These are phyloP conservation scores for Termitomyces sp. DNA, from an alignment of 768 basidiomycete species.

Conservation along the genomic window DNA sequence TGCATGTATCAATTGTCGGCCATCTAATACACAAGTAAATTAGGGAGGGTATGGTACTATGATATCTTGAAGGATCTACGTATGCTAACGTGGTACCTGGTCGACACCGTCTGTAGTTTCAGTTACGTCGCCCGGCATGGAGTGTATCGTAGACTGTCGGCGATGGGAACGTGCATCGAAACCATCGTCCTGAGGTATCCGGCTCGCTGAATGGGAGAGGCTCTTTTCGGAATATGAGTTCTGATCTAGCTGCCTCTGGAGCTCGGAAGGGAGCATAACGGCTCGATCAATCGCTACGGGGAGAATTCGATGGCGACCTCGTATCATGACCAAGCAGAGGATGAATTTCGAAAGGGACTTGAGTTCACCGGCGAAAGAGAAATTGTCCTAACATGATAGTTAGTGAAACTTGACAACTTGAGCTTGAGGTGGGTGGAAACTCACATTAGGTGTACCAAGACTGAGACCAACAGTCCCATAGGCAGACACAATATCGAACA, in stretches of 20 bases:
- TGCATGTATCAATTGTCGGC: background rate
- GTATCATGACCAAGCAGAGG: conserved; percentile 84
- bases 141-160: conserved; percentile 2
- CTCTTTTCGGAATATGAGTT: conserved; percentile 11
- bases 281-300: conserved; percentile 88
- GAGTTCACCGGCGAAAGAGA: conserved; percentile 76
- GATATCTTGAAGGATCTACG: background rate
- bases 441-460: conserved; percentile 77
- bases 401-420: conserved; percentile 6
- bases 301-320: conserved; percentile 85
- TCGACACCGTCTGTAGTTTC: background rate
- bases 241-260: conserved; percentile 25
- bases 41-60: background rate
- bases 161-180: background rate
- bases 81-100: background rate
- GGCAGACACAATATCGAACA: conserved; percentile 84
- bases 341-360: conserved; percentile 83
- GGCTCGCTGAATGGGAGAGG: background rate
- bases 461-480: conserved; percentile 89
- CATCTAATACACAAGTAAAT: background rate
- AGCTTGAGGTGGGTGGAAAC: background rate
- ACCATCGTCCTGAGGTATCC: background rate
- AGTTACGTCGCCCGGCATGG: background rate
- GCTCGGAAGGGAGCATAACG: conserved; percentile 72
- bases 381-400: conserved; percentile 52